These are phyloP conservation scores for Apiospora sp. DNA, from an alignment of 2,329 filamentous ascomycete genomes.

Conservation along the genomic window DNA sequence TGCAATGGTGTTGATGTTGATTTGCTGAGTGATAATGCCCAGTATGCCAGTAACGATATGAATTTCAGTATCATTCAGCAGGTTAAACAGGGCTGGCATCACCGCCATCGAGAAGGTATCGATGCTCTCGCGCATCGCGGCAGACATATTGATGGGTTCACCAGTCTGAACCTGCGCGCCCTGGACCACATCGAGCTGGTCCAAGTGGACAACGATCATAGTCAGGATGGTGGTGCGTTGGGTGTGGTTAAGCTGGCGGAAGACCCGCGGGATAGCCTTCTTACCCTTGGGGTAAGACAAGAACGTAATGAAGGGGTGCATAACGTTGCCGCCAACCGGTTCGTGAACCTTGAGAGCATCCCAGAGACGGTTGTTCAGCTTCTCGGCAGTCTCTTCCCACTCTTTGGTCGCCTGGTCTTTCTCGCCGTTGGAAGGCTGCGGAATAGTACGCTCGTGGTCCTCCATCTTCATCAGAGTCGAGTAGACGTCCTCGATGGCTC, in stretches of 20 bases:
- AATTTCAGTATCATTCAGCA: conserved; percentile 89
- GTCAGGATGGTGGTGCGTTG: conserved; percentile 95
- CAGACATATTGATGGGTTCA: conserved; percentile 73
- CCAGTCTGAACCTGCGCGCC: conserved; percentile 78
- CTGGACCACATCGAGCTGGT: conserved; percentile 88
- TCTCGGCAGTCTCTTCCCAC: conserved; percentile 76
- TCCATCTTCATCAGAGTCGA: conserved; percentile 90
- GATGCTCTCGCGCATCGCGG: conserved; percentile 85
- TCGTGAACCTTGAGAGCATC: conserved; percentile 89
- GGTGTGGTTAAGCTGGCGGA: conserved; percentile 90
- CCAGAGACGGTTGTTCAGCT: conserved; percentile 86
- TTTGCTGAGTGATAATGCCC: conserved; percentile 80
- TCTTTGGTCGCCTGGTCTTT: conserved; percentile 77
- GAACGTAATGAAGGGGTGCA: conserved; percentile 96
- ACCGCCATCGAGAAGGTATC: conserved; percentile 89
- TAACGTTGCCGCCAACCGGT: conserved; percentile 78
- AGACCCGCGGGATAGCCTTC: conserved; percentile 92
- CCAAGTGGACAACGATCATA: conserved; percentile 93
- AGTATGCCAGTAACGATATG: conserved; percentile 91
- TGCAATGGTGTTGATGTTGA: conserved; percentile 84
- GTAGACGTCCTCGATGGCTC: conserved; percentile 90
- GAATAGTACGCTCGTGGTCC: conserved; percentile 86
- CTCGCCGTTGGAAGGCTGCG: conserved; percentile 66
- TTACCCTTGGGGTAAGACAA: conserved; percentile 95
- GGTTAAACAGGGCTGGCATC: conserved; percentile 88